Evolutionary conservation across 2,329 filamentous ascomycete species (phyloP).

Genomic region (Zymoseptoria brevis): DNA sequence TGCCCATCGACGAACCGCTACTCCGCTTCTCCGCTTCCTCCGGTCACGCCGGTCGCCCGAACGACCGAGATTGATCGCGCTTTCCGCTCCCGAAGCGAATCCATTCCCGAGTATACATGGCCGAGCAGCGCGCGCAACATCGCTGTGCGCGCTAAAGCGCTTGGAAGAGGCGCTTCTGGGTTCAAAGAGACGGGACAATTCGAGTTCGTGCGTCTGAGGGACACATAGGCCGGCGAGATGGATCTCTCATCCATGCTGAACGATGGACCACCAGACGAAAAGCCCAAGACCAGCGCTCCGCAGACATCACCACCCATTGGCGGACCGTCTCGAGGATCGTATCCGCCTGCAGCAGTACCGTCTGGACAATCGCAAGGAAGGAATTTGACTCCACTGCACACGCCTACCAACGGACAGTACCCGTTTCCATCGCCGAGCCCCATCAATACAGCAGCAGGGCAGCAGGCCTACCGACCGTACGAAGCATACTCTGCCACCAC

Average conservation of each 20-base stretch:
- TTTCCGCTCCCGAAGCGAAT: background rate
- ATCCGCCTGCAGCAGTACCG: conserved; percentile 12
- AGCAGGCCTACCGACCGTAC: conserved; percentile 16
- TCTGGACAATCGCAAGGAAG: conserved; percentile 15
- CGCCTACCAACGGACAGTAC: conserved; percentile 13
- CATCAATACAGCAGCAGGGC: conserved; percentile 14
- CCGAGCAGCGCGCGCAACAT: background rate
- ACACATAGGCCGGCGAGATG: conserved; percentile 17
- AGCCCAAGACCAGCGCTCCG: conserved; percentile 13
- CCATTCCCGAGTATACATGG: background rate
- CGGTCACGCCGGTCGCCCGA: background rate
- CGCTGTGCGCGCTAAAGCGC: background rate
- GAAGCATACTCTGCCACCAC: conserved; percentile 20
- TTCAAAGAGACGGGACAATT: background rate
- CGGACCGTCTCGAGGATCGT: conserved; percentile 2
- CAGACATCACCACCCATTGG: conserved; percentile 8
- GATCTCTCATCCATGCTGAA: conserved; percentile 28
- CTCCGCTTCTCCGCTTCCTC: background rate
- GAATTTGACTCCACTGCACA: conserved; percentile 22
- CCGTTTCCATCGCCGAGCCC: conserved; percentile 26
- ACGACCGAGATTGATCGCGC: background rate
- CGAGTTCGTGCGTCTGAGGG: background rate
- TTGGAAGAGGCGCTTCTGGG: background rate
- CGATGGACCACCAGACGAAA: conserved; percentile 21
- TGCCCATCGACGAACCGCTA: background rate